Evolutionary conservation across 805 yeast genomes (phyloP), one percentile per base, ranked within the genome.

Genomic region (Hanseniaspora valbyensis): DNA sequence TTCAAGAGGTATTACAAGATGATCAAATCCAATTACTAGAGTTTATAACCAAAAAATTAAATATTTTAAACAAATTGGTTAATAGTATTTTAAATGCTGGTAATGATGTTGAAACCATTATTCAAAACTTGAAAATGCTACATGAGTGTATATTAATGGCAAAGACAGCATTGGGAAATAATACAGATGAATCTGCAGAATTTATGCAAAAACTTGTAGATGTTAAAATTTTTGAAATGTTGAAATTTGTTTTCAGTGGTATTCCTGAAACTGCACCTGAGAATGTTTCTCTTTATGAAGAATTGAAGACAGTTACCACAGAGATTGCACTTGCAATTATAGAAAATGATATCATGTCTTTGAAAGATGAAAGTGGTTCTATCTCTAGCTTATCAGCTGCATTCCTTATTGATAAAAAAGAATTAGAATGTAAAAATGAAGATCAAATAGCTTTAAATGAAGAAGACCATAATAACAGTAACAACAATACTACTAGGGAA

Each of bases 141-240:
- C 89, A 86, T 62, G 95, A 90, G 61, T 81, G 86, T 61, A 79
- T 83, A 2, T 63, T 77, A 14, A 79, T 85, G 45, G 83, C 95
- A 1, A 86, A 85, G 60, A 72, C 74, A 44, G 49, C 53, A 3
- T 28, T 51, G 26, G 69, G 82, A 44, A 87, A 76, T 49, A 66
- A 75, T 2, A 69, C 79, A 28, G 89, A 83, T 58, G 73, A 83
- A 56, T 69, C 81, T 0, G 24, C 26, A 18, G 77, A 71, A 22
- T 80, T 92, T 56, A 87, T 78, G 62, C 70, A 75, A 25, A 67
- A 74, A 21, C 64, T 89, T 48, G 75, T 89, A 10, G 73, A 74
- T 43, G 73, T 70, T 49, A 95, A 95, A 0, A 67, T 90, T 21
- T 77, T 86, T 56, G 72, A 73, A 52, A 76, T 85, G 66, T 69